Base-by-base conservation (phyloP, 2,329 filamentous ascomycete species). In the Colletotrichum horii region DNA sequence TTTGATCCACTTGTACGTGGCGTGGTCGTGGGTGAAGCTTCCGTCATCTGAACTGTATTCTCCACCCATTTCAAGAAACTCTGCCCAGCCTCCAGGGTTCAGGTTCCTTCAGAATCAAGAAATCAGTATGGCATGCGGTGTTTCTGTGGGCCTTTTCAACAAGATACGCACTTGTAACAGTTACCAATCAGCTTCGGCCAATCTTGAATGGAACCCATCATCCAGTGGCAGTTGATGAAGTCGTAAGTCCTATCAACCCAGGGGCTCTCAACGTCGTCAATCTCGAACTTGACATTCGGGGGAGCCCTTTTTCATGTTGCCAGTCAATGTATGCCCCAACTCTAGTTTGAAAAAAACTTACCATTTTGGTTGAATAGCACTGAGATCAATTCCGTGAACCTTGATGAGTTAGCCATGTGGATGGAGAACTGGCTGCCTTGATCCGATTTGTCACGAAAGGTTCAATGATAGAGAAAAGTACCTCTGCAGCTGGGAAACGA, bases 101-200 rank as follows among this genome's bases (percentile, higher is more conserved):
- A 58, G 7, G 2, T 24, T 28, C 24, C 38, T 43, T n/a, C 38
- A n/a, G 16, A n/a, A 28, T 28, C 26, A 28, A 3, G 14, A 8
- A 16, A 6, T 43, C 16, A 11, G 38, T 11, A 11, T 43, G 38
- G 14, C 16, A 19, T 11, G 38, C 2, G 38, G 6, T 4, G 5
- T 43, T 43, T 2, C 19, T 19, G 1, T 5, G 4, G 16, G 19
- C 0, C 8, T 11, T 12, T n/a, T 43, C 4, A 0, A 11, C n/a
- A 12, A n/a, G 16, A 43, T 0, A 43, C 38, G 38, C 16, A 43
- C 38, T 24, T 28, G 24, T 58, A 58, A n/a, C 22, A 26, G 55
- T 58, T 58, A 9, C 55, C 11, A 9, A 26, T 19, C 14, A 58
- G 55, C 24, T 58, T 58, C 16, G 55, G 55, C 55, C 55, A 58